These are phyloP conservation scores for Cytospora leucostoma DNA, from an alignment of 2,329 filamentous ascomycete genomes.

Conservation along the genomic window DNA sequence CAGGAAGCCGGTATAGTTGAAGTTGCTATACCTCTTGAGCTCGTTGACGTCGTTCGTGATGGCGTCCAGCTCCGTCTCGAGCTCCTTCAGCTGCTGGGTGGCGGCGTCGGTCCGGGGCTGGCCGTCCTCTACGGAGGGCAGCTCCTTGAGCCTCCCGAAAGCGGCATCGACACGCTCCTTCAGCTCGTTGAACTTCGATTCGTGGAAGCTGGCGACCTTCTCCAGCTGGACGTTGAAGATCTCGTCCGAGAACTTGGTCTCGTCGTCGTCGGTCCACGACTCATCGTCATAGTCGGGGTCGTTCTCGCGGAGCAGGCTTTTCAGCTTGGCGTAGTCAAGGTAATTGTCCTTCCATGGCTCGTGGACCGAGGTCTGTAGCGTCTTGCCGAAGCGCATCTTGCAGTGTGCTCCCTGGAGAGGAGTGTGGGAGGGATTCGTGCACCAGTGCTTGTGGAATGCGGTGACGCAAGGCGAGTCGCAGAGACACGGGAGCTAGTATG, in stretches of 20 bases:
- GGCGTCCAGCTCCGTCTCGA: slow-evolving; percentile 76
- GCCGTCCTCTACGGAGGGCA: slow-evolving; percentile 66
- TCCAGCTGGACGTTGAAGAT: slow-evolving; percentile 92
- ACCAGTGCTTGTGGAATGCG: background rate
- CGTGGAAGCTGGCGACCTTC: slow-evolving; percentile 90
- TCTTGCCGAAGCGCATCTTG: slow-evolving; percentile 90
- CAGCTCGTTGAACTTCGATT: slow-evolving; percentile 66
- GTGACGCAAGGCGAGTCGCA: background rate
- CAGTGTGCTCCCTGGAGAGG: background rate
- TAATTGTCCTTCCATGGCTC: slow-evolving; percentile 90
- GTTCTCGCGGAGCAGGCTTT: slow-evolving; percentile 82
- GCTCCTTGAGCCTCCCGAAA: slow-evolving; percentile 74
- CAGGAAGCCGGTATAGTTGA: slow-evolving; percentile 97
- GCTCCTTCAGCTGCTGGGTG: slow-evolving; percentile 63
- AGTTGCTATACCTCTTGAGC: slow-evolving; percentile 89
- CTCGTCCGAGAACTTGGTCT: slow-evolving; percentile 91
- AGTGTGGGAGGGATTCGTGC: background rate
- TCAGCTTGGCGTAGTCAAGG: slow-evolving; percentile 94
- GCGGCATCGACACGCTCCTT: slow-evolving; percentile 55
- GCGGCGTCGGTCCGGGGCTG: slow-evolving; percentile 51
- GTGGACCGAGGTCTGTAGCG: slow-evolving; percentile 77
- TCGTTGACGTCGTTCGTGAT: slow-evolving; percentile 92
- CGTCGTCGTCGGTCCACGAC: slow-evolving; percentile 90
- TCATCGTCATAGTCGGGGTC: slow-evolving; percentile 59
- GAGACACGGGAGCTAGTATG: background rate